Conservation (phyloP, 139 green algal species). For the Trebouxia sp. region DNA sequence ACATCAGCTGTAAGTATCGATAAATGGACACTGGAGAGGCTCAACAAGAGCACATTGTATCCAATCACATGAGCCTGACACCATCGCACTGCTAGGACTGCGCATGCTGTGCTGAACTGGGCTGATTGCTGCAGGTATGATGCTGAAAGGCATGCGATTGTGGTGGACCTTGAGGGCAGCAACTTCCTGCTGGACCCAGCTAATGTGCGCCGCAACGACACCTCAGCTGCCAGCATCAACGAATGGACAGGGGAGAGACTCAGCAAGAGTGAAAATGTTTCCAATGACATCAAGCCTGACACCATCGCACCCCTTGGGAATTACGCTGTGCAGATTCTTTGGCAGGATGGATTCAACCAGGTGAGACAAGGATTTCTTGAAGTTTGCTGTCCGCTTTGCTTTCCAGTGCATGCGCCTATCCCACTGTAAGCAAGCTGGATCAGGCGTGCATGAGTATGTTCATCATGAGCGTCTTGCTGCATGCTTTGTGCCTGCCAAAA, state of each 20-base stretch:
- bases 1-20: constrained; percentile 79
- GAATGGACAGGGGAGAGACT: constrained; percentile 89
- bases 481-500: too few species aligned
- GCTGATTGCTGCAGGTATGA: too few species aligned
- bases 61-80: constrained; percentile 73
- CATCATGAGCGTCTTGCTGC: too few species aligned
- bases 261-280: constrained; percentile 21
- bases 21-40: constrained; percentile 86
- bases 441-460: too few species aligned
- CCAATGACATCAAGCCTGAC: constrained; percentile 73
- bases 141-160: constrained; percentile 48
- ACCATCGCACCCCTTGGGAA: constrained; percentile 87
- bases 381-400: too few species aligned
- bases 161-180: constrained; percentile 47
- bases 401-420: too few species aligned
- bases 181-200: constrained; percentile 81
- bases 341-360: constrained; percentile 87
- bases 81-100: constrained; percentile 82
- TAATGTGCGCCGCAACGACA: constrained; percentile 86
- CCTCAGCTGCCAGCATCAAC: constrained; percentile 75
- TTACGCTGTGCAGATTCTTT: constrained; percentile 90
- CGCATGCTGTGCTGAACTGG: too few species aligned
- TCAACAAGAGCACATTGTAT: constrained; percentile 28
- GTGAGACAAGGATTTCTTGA: not conserved
- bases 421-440: too few species aligned